phyloP scores from a whole-genome alignment of 208 protist species.

The Trypanosoma avium region DNA sequence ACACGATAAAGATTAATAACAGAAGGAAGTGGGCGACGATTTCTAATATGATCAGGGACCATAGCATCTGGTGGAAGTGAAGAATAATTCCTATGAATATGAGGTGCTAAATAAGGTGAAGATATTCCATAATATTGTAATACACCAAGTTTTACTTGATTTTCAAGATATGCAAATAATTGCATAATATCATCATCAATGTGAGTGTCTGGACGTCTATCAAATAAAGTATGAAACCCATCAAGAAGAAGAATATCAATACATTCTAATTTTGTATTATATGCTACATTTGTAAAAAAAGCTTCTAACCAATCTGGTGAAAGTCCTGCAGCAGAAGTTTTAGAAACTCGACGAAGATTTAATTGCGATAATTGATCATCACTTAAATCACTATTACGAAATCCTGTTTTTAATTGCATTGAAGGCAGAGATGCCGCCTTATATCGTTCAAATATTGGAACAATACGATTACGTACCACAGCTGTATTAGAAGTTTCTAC shows the following conservation, averaged over 20 bases:
- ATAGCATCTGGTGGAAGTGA: constrained; percentile 73
- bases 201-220: constrained; percentile 64
- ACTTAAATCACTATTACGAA: constrained; percentile 74
- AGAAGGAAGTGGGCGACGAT: constrained; percentile 39
- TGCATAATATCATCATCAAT: constrained; percentile 82
- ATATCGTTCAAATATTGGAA: constrained; percentile 85
- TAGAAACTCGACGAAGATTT: constrained; percentile 68
- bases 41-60: constrained; percentile 72
- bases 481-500: constrained; percentile 78
- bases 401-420: constrained; percentile 81
- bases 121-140: constrained; percentile 88
- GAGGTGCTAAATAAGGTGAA: constrained; percentile 71
- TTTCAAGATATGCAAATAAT: constrained; percentile 82
- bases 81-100: constrained; percentile 70
- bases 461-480: constrained; percentile 73
- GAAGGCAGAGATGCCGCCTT: constrained; percentile 86
- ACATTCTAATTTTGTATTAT: constrained; percentile 84
- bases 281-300: constrained; percentile 85
- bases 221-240: constrained; percentile 82
- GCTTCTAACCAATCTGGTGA: constrained; percentile 88
- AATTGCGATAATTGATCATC: constrained; percentile 72
- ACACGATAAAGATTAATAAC: constrained; percentile 80
- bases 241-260: constrained; percentile 81
- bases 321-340: constrained; percentile 60
- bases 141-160: constrained; percentile 68